These are phyloP conservation scores for Pleurotus platypus DNA, from an alignment of 768 basidiomycete species.

Conservation along the genomic window DNA sequence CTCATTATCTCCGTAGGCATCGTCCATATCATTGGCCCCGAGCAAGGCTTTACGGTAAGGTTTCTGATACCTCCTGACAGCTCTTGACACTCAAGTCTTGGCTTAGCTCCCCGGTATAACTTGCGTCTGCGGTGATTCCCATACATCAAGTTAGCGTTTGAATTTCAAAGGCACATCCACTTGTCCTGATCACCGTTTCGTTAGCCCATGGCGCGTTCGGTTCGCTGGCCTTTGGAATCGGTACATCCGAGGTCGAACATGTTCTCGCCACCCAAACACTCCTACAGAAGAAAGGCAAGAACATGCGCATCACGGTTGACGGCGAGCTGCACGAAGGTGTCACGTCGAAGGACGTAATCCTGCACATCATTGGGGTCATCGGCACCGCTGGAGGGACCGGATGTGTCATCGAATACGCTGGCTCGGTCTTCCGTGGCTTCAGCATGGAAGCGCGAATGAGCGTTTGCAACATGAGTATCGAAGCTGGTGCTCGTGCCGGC, in stretches of 20 bases:
- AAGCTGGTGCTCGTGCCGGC: slow-evolving; percentile 88
- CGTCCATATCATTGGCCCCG: slow-evolving; percentile 88
- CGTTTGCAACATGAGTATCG: slow-evolving; percentile 94
- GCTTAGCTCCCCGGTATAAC: slow-evolving; percentile 69
- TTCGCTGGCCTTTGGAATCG: slow-evolving; percentile 89
- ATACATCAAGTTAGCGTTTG: slow-evolving; percentile 72
- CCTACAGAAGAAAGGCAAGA: slow-evolving; percentile 83
- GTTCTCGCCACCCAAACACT: slow-evolving; percentile 91
- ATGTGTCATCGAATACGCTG: slow-evolving; percentile 88
- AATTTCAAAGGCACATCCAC: background rate
- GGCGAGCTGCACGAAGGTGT: slow-evolving; percentile 80
- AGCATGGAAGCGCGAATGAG: slow-evolving; percentile 92
- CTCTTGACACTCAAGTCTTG: slow-evolving; percentile 5
- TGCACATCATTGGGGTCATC: slow-evolving; percentile 87
- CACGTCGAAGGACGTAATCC: slow-evolving; percentile 85
- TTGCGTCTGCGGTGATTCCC: slow-evolving; percentile 90
- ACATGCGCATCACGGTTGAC: slow-evolving; percentile 89
- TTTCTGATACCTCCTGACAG: background rate
- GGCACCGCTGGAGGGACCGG: slow-evolving; percentile 94
- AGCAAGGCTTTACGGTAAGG: slow-evolving; percentile 85
- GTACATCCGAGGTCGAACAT: slow-evolving; percentile 92
- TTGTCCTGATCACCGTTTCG: background rate
- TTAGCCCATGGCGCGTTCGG: slow-evolving; percentile 90
- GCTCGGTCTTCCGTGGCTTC: slow-evolving; percentile 80
- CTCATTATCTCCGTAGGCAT: slow-evolving; percentile 48